Evolutionary conservation across 1,139 yeast genomes (phyloP).

Genomic region (Geotrichum phurueaensis): DNA sequence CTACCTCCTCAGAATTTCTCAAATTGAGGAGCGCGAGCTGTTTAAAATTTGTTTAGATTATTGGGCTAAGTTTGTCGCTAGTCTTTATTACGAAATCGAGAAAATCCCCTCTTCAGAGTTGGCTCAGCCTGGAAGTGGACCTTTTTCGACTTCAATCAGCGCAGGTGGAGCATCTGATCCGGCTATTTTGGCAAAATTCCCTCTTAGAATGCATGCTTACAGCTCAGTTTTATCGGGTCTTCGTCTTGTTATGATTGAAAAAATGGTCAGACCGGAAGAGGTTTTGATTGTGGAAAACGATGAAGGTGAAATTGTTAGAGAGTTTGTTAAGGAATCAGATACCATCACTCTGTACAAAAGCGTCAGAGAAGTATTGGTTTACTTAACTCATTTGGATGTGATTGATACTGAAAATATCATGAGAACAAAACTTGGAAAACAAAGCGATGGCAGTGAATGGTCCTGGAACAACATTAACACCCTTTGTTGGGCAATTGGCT

Average conservation of each 20-base stretch:
- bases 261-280: slow-evolving; percentile 98
- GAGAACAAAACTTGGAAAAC: slow-evolving; percentile 85
- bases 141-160: slow-evolving; percentile 37
- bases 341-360: slow-evolving; percentile 92
- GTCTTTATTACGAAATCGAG: slow-evolving; percentile 80
- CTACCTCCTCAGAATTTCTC: slow-evolving; percentile 77
- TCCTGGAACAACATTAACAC: slow-evolving; percentile 98
- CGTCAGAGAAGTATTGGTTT: slow-evolving; percentile 92
- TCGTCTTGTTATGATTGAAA: slow-evolving; percentile 86
- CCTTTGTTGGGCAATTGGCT: slow-evolving; percentile 98
- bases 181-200: slow-evolving; percentile 62
- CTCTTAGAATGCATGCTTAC: slow-evolving; percentile 82
- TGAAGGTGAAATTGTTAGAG: slow-evolving; percentile 98
- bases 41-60: slow-evolving; percentile 93
- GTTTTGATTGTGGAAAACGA: slow-evolving; percentile 94
- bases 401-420: slow-evolving; percentile 89
- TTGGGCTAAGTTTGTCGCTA: slow-evolving; percentile 80
- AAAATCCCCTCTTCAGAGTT: slow-evolving; percentile 64
- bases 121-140: slow-evolving; percentile 49
- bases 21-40: slow-evolving; percentile 90
- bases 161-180: slow-evolving; percentile 86
- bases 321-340: slow-evolving; percentile 93
- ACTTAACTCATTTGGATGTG: slow-evolving; percentile 90
- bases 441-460: slow-evolving; percentile 96
- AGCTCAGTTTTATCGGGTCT: slow-evolving; percentile 68